A percentile compares a stretch with the other conserved stretches of the same genome.
Conservation (phyloP, 2,329 filamentous ascomycete species). For the Lasiodiplodia hormozganensis region DNA sequence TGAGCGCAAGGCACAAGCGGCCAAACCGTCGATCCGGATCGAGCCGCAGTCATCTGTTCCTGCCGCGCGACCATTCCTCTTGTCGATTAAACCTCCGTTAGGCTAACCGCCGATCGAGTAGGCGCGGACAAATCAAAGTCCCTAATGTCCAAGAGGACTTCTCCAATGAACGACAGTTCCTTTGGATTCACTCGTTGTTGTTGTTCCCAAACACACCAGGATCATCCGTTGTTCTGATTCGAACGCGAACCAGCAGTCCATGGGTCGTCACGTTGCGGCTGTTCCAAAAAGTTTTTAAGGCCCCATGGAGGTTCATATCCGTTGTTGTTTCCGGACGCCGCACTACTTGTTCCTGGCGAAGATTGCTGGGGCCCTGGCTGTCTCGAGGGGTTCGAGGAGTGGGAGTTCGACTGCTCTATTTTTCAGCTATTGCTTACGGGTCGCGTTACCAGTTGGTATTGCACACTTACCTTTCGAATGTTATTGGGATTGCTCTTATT, state of each 20-base stretch:
- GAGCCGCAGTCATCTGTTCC: constrained; percentile 1
- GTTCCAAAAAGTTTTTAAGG: background rate
- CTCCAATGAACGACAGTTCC: background rate
- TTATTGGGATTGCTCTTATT: background rate
- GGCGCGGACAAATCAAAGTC: background rate
- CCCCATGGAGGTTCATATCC: background rate
- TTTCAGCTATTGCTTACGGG: background rate
- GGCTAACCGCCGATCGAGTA: background rate
- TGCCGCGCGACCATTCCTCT: background rate
- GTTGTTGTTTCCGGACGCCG: background rate
- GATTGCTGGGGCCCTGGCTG: background rate
- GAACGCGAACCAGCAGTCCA: background rate
- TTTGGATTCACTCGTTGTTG: background rate
- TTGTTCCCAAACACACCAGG: background rate
- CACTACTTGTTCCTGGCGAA: background rate
- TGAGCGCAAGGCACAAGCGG: background rate
- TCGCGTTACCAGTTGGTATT: background rate
- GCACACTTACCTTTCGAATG: background rate
- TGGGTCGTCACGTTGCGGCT: background rate
- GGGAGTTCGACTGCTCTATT: background rate
- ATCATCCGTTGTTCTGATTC: background rate
- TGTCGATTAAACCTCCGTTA: background rate
- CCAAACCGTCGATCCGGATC: background rate
- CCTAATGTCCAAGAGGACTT: background rate
- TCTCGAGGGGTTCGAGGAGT: background rate